A percentile compares a stretch with the other conserved stretches of the same genome.
These are phyloP conservation scores for Neolentinus lepideus DNA, from an alignment of 1,284 basidiomycete species.

Conservation along the genomic window DNA sequence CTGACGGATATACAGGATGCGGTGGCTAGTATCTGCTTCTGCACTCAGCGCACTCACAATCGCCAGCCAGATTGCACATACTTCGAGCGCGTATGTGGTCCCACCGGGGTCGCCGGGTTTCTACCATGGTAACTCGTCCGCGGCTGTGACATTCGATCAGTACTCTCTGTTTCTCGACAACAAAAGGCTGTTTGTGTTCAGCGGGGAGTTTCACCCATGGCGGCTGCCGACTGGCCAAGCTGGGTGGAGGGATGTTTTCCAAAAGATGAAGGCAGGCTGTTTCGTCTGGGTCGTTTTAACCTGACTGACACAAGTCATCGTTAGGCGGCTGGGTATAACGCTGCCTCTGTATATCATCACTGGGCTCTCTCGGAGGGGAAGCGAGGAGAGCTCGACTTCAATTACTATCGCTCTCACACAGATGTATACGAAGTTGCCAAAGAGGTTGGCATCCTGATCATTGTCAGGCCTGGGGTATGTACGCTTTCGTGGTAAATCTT, in stretches of 20 bases:
- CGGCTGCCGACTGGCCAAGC: constrained; percentile 38
- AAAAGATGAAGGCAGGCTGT: constrained; percentile 27
- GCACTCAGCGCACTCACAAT: constrained; percentile 2
- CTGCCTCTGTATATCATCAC: constrained; percentile 36
- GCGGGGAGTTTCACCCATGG: constrained; percentile 37
- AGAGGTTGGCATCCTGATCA: constrained; percentile 56
- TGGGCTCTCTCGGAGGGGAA: constrained; percentile 37
- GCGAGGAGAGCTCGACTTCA: constrained; percentile 23
- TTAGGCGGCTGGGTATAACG: constrained; percentile 43
- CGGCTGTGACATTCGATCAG: constrained; percentile 33
- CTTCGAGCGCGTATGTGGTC: constrained; percentile 10
- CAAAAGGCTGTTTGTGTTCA: constrained; percentile 34
- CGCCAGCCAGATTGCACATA: not conserved
- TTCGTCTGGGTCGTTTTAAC: not conserved
- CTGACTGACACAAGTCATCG: too few relatives aligned
- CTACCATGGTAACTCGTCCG: constrained; percentile 28
- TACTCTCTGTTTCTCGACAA: constrained; percentile 36
- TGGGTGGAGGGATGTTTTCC: constrained; percentile 38
- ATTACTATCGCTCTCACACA: constrained; percentile 16
- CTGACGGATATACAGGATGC: not conserved
- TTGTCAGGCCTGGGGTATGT: constrained; percentile 47
- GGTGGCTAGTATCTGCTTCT: not conserved
- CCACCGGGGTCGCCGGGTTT: constrained; percentile 22
- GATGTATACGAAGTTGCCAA: constrained; percentile 50
- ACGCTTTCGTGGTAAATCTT: constrained; percentile 4